Evolutionary conservation across 805 yeast species (phyloP).

Genomic region (Yamadazyma takamatsuzukensis): DNA sequence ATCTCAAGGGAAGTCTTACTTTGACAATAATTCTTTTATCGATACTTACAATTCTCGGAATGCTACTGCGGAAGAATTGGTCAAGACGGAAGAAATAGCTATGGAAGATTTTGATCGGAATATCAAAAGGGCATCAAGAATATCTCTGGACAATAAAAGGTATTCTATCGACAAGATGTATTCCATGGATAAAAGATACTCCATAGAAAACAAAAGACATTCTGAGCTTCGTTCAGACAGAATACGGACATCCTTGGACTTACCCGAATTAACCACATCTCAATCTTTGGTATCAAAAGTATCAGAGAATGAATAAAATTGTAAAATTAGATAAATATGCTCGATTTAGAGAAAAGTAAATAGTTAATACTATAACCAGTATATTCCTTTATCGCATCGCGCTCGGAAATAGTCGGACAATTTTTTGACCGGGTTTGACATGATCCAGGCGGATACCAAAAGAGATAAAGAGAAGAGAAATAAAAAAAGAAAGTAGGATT

Average conservation of each 20-base stretch:
- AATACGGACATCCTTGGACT: slow-evolving; percentile 13
- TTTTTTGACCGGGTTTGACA: no score
- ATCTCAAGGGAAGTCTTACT: slow-evolving; percentile 21
- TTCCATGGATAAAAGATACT: slow-evolving; percentile 5
- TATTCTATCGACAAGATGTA: slow-evolving; percentile 5
- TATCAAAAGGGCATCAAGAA: slow-evolving; percentile 18
- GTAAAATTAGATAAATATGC: no score
- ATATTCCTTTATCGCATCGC: no score
- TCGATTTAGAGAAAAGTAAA: no score
- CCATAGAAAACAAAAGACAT: background rate
- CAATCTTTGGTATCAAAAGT: slow-evolving; percentile 8
- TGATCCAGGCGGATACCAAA: no score
- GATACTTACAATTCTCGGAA: slow-evolving; percentile 25
- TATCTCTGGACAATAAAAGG: slow-evolving; percentile 15
- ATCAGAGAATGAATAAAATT: no score
- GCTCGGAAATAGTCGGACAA: no score
- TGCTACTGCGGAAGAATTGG: slow-evolving; percentile 26
- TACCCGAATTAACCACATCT: slow-evolving; percentile 12
- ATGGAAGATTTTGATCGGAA: slow-evolving; percentile 38
- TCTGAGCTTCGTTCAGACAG: no score
- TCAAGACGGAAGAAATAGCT: slow-evolving; percentile 50
- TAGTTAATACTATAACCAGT: no score
- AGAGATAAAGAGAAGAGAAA: no score
- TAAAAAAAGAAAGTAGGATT: no score
- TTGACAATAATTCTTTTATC: slow-evolving; percentile 29